Base-by-base conservation (phyloP, 345 rosid genomes). In the Rhodamnia argentea region DNA sequence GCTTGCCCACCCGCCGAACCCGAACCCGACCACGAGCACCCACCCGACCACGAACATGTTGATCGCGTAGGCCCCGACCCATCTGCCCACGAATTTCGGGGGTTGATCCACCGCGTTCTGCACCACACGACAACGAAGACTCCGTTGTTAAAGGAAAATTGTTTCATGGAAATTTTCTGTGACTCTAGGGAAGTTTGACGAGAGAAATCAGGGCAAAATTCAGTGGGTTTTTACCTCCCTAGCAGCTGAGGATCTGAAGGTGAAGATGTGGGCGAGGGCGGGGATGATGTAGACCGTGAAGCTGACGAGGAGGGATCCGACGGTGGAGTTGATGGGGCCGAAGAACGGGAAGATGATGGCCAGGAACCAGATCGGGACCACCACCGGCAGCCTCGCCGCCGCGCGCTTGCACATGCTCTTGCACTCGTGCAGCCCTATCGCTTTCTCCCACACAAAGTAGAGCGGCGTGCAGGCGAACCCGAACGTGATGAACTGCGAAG, bases 261-360 rank as follows among this genome's bases (percentile, higher is more conserved):
- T 97, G 95, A 94, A 96, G 84, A 92, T 91, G 88, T 97, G 92
- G 62, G 99, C 99, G 15, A 97, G 89, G 37, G 99, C 96, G 55
- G 99, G 99, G 88, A 97, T 97, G 88, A 97, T 96, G 91, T 97
- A 97, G 89, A 97, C 99, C 4, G 99, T 97, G 95, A 97, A 97
- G 94, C 99, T 96, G 44, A 97, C 99, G 2, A 97, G 99, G 76
- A 97, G 98, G 2, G 99, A 94, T 47, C 99, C 99, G 24, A 97
- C 99, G 84, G 99, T 92, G 13, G 99, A 97, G 88, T 97, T 97
- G 51, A 97, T 97, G 54, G 99, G 99, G 32, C 99, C 99, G 52
- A 97, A 97, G 88, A 97, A 97, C 1, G 99, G 99, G 92, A 97
- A 97, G 89, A 97, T 76, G 84, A 97, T 96, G 3, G 99, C 99